A percentile compares a stretch with the other conserved stretches of the same genome.
phyloP scores from a whole-genome alignment of 257 asterid species.

The Striga asiatica region DNA sequence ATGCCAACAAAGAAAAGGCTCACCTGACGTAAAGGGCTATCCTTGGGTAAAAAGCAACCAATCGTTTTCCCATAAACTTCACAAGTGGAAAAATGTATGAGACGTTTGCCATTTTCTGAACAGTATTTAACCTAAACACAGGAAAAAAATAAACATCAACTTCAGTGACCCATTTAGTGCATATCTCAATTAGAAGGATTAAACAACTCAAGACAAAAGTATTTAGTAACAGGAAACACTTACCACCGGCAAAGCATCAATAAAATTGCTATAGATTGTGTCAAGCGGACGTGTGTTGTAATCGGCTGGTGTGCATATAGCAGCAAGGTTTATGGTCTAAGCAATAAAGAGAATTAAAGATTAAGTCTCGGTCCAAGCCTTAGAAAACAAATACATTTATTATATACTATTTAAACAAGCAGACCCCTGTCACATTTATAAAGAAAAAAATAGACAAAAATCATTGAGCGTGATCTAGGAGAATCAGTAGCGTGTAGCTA shows the following conservation, averaged over 20 bases:
- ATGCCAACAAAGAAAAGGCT: slow-evolving; percentile 22
- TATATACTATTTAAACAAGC: neutral
- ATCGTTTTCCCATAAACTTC: slow-evolving; percentile 86
- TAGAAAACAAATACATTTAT: neutral
- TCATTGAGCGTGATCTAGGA: neutral
- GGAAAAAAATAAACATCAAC: slow-evolving; percentile 12
- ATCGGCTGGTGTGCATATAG: slow-evolving; percentile 94
- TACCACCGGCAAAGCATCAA: slow-evolving; percentile 91
- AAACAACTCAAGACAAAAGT: neutral
- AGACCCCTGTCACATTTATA: neutral
- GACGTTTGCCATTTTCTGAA: slow-evolving; percentile 77
- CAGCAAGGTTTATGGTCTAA: slow-evolving; percentile 79
- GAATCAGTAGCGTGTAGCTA: neutral
- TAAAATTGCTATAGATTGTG: slow-evolving; percentile 86
- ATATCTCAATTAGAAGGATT: neutral
- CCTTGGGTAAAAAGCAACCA: slow-evolving; percentile 72
- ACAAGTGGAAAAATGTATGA: slow-evolving; percentile 90
- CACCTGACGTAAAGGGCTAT: slow-evolving; percentile 75
- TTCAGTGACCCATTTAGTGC: neutral
- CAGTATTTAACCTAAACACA: slow-evolving; percentile 71
- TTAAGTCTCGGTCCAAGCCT: slow-evolving; percentile 19
- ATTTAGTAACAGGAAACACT: slow-evolving; percentile 10
- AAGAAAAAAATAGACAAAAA: neutral
- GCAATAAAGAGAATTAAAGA: slow-evolving; percentile 17
- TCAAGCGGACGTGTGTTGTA: slow-evolving; percentile 92